Base-by-base conservation (phyloP, 208 protist species). In the Leishmania martiniquensis region DNA sequence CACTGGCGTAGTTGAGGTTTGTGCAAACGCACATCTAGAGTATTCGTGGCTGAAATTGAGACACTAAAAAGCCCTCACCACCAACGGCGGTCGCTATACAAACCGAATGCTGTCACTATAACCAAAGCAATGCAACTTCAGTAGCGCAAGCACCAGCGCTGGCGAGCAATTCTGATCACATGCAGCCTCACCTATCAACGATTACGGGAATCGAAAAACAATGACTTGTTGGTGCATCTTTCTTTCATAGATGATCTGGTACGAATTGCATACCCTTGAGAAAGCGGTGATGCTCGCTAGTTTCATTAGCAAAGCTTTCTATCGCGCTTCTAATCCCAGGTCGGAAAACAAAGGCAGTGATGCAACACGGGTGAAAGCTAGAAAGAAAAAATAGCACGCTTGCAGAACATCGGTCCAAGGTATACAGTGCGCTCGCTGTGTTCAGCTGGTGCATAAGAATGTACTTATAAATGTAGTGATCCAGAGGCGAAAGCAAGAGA, bases 401-500 rank as follows among this genome's bases (percentile, higher is more conserved):
- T 42, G 32, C 49, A 65, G 62, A 82, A 72, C 47, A 68, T 57
- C 37, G 42, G 39, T 34, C 15, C 15, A 67, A 75, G 1, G 45
- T 45, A 67, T 45, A 49, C 2, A 69, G 65, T 15, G 65, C n/a
- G 42, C 25, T 49, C 25, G 39, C 22, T 42, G n/a, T 69, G 65
- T 25, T 44, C 25, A 44, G 37, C 9, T 69, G 42, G 42, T 69
- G 55, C 51, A 62, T 47, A 20, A 34, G n/a, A 47, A 57, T 29
- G 44, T 60, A 60, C 15, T 22, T 44, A 57, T 51, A 37, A 13
- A 37, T 34, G 4, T 2, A 34, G 47, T 73, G 6, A 32, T 29
- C 17, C 7, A 54, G 32, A 15, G 9, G 22, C 47, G n/a, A 45
- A 42, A 42, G 49, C 2, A 69, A 69, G 1, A 22, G 22, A n/a